Evolutionary conservation across 192 early-diverging fungal genomes (phyloP).

Genomic region (Nowakowskiella sp.): DNA sequence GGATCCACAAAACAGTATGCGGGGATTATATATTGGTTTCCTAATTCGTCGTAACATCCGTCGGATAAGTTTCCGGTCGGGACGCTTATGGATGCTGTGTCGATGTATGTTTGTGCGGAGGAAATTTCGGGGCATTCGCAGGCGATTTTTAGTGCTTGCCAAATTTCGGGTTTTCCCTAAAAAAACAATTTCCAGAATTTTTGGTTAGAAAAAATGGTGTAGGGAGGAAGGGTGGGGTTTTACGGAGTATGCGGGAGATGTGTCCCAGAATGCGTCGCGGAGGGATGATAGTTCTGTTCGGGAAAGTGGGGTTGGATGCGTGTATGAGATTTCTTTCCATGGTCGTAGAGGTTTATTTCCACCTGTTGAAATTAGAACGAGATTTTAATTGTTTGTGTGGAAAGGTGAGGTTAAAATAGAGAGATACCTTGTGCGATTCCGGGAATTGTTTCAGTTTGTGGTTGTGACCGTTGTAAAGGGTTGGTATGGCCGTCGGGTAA

Average conservation of each 20-base stretch:
- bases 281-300: conserved; percentile 34
- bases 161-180: conserved; percentile 61
- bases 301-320: conserved; percentile 30
- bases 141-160: conserved; percentile 63
- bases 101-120: conserved; percentile 56
- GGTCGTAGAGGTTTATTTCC: conserved; percentile 13
- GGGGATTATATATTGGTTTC: conserved; percentile 62
- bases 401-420: no score
- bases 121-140: conserved; percentile 40
- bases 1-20: conserved; percentile 55
- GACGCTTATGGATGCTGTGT: conserved; percentile 55
- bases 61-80: conserved; percentile 63
- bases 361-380: no score
- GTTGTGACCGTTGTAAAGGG: no score
- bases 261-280: conserved; percentile 67
- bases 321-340: conserved; percentile 26
- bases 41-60: conserved; percentile 75
- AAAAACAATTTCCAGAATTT: background rate
- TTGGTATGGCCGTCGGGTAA: no score
- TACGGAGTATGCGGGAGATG: conserved; percentile 61
- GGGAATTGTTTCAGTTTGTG: no score
- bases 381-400: no score
- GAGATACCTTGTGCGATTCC: no score
- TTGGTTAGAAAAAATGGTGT: background rate
- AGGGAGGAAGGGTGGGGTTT: background rate